Evolutionary conservation across 2,329 filamentous ascomycete species (phyloP).

Genomic region (Berkeleyomyces rouxiae): DNA sequence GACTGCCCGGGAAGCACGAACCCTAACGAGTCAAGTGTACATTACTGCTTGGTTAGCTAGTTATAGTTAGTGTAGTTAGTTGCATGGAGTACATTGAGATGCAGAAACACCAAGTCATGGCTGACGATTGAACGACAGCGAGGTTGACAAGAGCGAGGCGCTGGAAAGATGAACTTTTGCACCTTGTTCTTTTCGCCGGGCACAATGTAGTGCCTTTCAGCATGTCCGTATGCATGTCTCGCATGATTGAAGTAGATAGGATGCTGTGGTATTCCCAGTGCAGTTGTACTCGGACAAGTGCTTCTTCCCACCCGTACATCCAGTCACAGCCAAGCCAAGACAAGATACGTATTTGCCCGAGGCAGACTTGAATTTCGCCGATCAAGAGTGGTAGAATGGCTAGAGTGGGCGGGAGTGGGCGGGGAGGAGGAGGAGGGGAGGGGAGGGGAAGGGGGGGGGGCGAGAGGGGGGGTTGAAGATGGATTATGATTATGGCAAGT

Average conservation of each 20-base stretch:
- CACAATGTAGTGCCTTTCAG: too few species aligned
- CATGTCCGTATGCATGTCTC: neutral
- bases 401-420: too few species aligned
- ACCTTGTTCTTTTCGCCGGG: too few species aligned
- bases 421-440: neutral
- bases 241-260: neutral
- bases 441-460: neutral
- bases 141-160: too few species aligned
- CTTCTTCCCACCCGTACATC: neutral
- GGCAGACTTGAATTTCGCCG: neutral
- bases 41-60: neutral
- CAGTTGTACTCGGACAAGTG: neutral
- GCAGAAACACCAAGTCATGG: too few species aligned
- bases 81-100: too few species aligned
- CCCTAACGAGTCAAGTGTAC: neutral
- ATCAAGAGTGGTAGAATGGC: too few species aligned
- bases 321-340: neutral
- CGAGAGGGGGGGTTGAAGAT: neutral
- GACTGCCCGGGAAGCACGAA: neutral
- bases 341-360: neutral
- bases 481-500: neutral
- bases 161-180: too few species aligned
- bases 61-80: too few species aligned
- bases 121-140: too few species aligned
- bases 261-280: neutral